Evolutionary conservation across 345 rosid species (phyloP).

Genomic region (Excoecaria agallocha): DNA sequence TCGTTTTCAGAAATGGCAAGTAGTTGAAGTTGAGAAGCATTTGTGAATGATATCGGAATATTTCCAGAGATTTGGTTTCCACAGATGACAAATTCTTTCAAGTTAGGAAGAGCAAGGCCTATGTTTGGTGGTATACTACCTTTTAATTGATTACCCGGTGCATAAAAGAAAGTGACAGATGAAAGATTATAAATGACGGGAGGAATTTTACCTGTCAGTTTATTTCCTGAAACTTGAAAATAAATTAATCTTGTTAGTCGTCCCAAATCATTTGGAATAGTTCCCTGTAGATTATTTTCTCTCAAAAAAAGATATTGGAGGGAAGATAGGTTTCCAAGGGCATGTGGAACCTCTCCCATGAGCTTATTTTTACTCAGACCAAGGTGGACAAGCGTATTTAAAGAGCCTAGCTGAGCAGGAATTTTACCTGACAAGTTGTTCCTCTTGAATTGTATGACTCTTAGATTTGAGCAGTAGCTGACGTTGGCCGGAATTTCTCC

Average conservation of each 20-base stretch:
- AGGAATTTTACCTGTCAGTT: constrained; percentile 1
- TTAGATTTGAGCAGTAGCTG: background rate
- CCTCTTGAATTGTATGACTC: background rate
- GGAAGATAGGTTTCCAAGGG: background rate
- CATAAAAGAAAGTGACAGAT: background rate
- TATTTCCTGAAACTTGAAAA: background rate
- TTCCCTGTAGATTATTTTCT: background rate
- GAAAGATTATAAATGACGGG: background rate
- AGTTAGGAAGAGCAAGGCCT: background rate
- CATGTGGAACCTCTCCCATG: background rate
- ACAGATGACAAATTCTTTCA: background rate
- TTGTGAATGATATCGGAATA: background rate
- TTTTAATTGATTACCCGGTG: background rate
- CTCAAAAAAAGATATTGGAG: background rate
- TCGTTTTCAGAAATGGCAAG: background rate
- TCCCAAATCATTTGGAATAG: background rate
- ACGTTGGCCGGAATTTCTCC: background rate
- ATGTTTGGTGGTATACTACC: background rate
- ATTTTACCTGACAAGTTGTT: background rate
- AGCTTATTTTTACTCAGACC: background rate
- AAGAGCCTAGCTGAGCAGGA: background rate
- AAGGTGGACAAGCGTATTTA: background rate
- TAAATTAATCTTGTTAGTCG: background rate
- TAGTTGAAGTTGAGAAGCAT: background rate
- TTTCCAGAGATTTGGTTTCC: background rate